Evolutionary conservation across 2,329 filamentous ascomycete genomes (phyloP), one percentile per base, ranked within the genome.

Genomic region (Aureobasidium sp.): DNA sequence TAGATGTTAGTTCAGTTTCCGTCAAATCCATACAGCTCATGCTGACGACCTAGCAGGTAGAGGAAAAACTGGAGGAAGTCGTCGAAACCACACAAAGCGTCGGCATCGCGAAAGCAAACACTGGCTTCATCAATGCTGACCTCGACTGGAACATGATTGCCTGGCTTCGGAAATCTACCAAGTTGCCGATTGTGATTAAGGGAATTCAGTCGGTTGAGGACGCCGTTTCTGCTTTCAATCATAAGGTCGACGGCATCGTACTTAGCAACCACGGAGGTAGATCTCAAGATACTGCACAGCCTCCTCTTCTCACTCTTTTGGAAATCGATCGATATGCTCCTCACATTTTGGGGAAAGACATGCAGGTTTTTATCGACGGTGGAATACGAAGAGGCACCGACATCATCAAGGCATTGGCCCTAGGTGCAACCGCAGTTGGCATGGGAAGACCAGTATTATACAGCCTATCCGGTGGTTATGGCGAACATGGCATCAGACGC

Each of bases 371-470:
- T 57, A 73, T 87, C 5, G 85, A 88, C 64, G 84, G 85, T 0
- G 85, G 86, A 0, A 77, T 88, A 32, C 77, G 78, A n/a, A 74
- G 84, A n/a, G 85, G 86, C 0, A 83, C 83, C 0, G 85, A 88
- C 67, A 81, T 87, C 2, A 78, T 88, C 67, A 88, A 88, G 70
- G 84, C 84, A 0, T 66, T 87, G n/a, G 84, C 83, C 50, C 73
- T 87, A 0, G 85, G 85, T 0, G 85, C 83, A 0, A 83, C 74
- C 58, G 84, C 80, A 0, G 84, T 73, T 0, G 84, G 84, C 9
- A 34, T 34, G 2, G 32, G 32, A 26, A 44, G 41, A 13, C 41
- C 20, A 47, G 80, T 84, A 42, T 64, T 87, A 36, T 86, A 79
- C 66, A 79, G 79, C 1, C 67, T 86, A 63, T 80, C 78, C 27